Conservation (phyloP, 345 rosid species). For the Eucalyptus curtisii region DNA sequence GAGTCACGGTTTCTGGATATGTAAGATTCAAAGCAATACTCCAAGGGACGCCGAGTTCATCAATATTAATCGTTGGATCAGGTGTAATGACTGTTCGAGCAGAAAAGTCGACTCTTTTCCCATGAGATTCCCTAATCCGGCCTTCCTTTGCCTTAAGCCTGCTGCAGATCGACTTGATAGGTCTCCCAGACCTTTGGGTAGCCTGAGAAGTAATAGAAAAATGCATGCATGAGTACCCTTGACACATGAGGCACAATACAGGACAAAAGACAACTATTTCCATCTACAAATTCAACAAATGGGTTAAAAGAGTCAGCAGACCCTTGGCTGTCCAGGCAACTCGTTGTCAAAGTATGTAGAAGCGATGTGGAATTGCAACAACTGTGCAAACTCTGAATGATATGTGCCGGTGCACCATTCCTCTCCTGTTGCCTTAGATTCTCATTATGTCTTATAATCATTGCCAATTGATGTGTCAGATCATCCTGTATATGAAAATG, state of each 20-base stretch:
- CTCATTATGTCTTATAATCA: slow-evolving; percentile 90
- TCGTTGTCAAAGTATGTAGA: slow-evolving; percentile 95
- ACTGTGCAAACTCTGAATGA: slow-evolving; percentile 92
- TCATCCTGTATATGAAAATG: slow-evolving; percentile 46
- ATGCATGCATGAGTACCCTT: not conserved
- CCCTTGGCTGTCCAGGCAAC: slow-evolving; percentile 99
- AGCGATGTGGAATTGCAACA: slow-evolving; percentile 95
- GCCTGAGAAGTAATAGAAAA: slow-evolving; percentile 42
- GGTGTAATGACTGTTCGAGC: slow-evolving; percentile 99
- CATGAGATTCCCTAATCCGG: slow-evolving; percentile 91
- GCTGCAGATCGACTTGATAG: slow-evolving; percentile 92
- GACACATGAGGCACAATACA: not conserved
- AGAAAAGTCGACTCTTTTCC: slow-evolving; percentile 97
- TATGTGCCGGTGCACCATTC: slow-evolving; percentile 95
- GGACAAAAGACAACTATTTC: not conserved
- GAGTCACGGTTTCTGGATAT: slow-evolving; percentile 94
- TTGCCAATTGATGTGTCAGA: slow-evolving; percentile 90
- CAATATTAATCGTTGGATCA: slow-evolving; percentile 94
- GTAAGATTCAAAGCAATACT: slow-evolving; percentile 93
- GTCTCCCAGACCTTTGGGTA: slow-evolving; percentile 96
- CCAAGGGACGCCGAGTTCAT: slow-evolving; percentile 96
- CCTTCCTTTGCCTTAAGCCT: slow-evolving; percentile 99
- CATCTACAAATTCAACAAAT: not conserved
- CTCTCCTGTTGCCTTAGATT: slow-evolving; percentile 82
- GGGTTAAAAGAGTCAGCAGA: slow-evolving; percentile 4